Base-by-base conservation (phyloP, 2,329 filamentous ascomycete genomes). In the Phyllachora maydis region DNA sequence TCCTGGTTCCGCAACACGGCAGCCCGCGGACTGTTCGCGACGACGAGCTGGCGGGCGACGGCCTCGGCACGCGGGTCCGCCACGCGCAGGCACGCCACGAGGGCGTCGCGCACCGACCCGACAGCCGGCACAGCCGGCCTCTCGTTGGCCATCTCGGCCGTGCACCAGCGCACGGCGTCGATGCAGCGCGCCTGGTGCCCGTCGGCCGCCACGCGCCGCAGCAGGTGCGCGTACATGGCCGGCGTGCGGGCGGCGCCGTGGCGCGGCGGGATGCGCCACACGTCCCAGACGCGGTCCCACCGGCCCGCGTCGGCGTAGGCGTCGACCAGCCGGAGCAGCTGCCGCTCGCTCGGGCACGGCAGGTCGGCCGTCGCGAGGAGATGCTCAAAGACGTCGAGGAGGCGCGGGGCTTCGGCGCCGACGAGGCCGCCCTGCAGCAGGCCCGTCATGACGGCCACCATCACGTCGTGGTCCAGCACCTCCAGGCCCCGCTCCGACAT, bases 101-200 rank as follows among this genome's bases (percentile, higher is more conserved):
- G 34, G 2, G 56, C 45, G 2, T 44, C 28, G 22, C 52, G 52
- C 4, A 76, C 32, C 2, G 40, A 28, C 2, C 49, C 54, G 6
- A 47, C 30, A 1, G 59, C 44, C 13, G 32, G 24, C 10, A 77
- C 50, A 0, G 49, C 45, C 2, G 59, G 56, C 1, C 50, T 30
- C 37, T 77, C 69, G 22, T 45, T 41, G 11, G 49, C 30, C 62
- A 77, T 70, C 36, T 71, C 65, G 3, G 55, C 51, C n/a, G 64
- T 51, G 37, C 59, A 61, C 30, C 48, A 54, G n/a, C 53, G 55
- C 30, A 64, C 44, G 12, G 49, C 56, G 28, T 51, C 49, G 25
- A 43, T 52, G 39, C 52, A 67, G 30, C 47, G 40, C 22, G 27
- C 35, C 26, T 52, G 43, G 31, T 60, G 46, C 0, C 42, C 35